Base-by-base conservation (phyloP, 164 flowering plant genomes). In the Nelumbo lutea region DNA sequence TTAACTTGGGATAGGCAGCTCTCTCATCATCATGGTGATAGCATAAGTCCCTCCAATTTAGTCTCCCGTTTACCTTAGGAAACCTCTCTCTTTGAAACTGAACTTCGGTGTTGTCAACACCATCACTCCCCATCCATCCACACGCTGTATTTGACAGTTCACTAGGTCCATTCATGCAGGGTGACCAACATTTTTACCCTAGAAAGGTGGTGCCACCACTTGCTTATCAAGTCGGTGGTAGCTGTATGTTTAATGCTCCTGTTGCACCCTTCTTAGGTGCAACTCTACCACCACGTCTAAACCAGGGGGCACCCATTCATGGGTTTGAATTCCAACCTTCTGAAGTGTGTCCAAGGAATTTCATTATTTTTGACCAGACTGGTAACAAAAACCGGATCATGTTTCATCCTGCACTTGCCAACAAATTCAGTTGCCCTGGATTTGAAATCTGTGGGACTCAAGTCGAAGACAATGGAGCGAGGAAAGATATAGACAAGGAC, bases 281-380 rank as follows among this genome's bases (percentile, higher is more conserved):
- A 9, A 75, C 62, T 64, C 66, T 77, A 39, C 79, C 84, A 13
- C 27, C 27, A 27, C 66, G 75, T 69, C 61, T 75, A 61, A 82
- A 73, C 74, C 73, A 69, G 40, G 45, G 65, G 15, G 66, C 40
- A 15, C 86, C 86, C 9, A 75, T 80, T 44, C 80, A 81, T 57
- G 85, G 81, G 53, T 71, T 88, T 71, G 83, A 86, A 55, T 79
- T 87, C 70, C 88, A 87, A 61, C 80, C 89, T 40, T 83, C 85
- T 14, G 81, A 79, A 66, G 79, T 78, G 40, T 87, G 86, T 75
- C 94, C 96, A 2, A 82, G 68, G 81, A 88, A 87, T 70, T 89
- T 86, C 81, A 80, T 90, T n/a, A 83, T 90, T 61, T 84, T 86
- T 62, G 92, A 90, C 71, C 92, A 84, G 74, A 87, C 84, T 52